Evolutionary conservation across 305 asterid genomes (phyloP).

Genomic region (Petunia hybrid): DNA sequence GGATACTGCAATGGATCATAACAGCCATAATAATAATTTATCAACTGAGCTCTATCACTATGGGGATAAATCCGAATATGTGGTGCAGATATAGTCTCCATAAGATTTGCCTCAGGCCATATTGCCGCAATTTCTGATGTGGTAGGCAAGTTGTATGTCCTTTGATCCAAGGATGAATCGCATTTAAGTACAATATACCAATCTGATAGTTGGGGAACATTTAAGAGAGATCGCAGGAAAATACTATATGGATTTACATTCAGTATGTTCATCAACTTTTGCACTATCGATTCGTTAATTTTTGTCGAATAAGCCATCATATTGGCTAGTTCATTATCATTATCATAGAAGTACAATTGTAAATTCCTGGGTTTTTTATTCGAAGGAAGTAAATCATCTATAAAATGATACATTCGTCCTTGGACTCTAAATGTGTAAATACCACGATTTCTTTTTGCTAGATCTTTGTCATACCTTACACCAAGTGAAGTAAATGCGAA

Average conservation of each 20-base stretch:
- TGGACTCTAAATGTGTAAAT: constrained; percentile 23
- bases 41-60: background rate
- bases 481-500: constrained; percentile 10
- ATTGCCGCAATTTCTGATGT: constrained; percentile 22
- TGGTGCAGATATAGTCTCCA: too few relatives aligned
- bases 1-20: constrained; percentile 28
- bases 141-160: background rate
- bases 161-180: background rate
- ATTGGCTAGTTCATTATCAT: background rate
- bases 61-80: constrained; percentile 25
- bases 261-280: background rate
- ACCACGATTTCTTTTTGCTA: constrained; percentile 3
- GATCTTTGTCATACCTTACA: background rate
- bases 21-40: constrained; percentile 29
- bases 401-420: constrained; percentile 27
- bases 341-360: background rate
- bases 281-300: background rate
- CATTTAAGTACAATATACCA: background rate
- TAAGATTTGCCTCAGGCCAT: background rate
- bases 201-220: background rate
- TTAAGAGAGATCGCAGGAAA: background rate
- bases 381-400: background rate
- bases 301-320: background rate
- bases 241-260: constrained; percentile 23
- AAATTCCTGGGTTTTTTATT: background rate